A percentile compares a stretch with the other conserved stretches of the same genome.
These are phyloP conservation scores for Sporisorium iseilematis-ciliati DNA, from an alignment of 1,284 basidiomycete species.

Conservation along the genomic window DNA sequence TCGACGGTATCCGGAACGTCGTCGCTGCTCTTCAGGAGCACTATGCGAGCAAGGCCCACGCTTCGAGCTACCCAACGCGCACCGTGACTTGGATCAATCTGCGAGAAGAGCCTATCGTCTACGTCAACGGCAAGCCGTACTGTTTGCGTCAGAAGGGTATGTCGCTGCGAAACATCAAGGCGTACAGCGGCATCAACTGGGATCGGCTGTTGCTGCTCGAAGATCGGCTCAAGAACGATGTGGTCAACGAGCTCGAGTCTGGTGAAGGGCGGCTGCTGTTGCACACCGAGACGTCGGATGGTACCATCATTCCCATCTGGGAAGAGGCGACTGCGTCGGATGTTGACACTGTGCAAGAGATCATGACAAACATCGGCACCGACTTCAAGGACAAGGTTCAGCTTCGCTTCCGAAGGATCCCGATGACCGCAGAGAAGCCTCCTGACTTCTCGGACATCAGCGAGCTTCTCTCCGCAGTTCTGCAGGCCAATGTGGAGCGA, in stretches of 20 bases:
- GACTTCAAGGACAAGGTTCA: constrained; percentile 72
- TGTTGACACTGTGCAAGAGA: constrained; percentile 86
- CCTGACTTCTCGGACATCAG: constrained; percentile 69
- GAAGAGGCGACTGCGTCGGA: constrained; percentile 85
- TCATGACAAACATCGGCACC: constrained; percentile 76
- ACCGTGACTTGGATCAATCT: constrained; percentile 89
- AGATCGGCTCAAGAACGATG: constrained; percentile 89
- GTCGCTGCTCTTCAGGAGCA: constrained; percentile 72
- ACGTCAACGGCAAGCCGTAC: constrained; percentile 82
- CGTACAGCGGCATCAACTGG: constrained; percentile 67
- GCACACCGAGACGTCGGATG: constrained; percentile 89
- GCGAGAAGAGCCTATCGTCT: constrained; percentile 88
- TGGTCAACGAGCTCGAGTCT: constrained; percentile 81
- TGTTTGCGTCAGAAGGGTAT: constrained; percentile 70
- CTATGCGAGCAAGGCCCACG: constrained; percentile 36
- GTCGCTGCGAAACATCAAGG: constrained; percentile 66
- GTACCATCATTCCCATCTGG: constrained; percentile 93
- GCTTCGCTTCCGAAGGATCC: constrained; percentile 85
- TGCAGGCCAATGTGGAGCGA: constrained; percentile 79
- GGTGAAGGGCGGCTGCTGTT: constrained; percentile 90
- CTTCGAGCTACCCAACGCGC: constrained; percentile 23
- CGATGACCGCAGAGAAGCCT: constrained; percentile 81
- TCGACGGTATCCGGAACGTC: constrained; percentile 88
- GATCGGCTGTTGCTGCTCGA: constrained; percentile 73
- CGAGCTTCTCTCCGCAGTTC: constrained; percentile 82